phyloP scores from a whole-genome alignment of 2,329 filamentous ascomycete species.

The Monosporascus ibericus region DNA sequence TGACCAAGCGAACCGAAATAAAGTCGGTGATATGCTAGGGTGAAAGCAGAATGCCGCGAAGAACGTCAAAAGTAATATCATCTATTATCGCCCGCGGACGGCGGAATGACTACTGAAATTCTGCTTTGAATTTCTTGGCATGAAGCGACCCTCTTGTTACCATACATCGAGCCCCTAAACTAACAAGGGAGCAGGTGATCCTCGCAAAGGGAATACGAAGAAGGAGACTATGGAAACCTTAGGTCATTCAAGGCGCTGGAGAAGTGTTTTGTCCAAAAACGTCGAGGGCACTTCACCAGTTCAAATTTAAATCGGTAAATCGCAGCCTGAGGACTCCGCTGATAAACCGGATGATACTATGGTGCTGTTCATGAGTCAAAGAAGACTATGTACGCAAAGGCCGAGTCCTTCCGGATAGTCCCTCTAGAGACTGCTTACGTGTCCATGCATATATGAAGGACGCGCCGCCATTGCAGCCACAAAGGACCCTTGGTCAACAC shows the following conservation, averaged over 20 bases:
- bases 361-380: slow-evolving; percentile 28
- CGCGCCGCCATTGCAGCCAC: slow-evolving; percentile 23
- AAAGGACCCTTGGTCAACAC: slow-evolving; percentile 1
- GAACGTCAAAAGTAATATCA: slow-evolving; percentile 33
- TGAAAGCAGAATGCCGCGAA: slow-evolving; percentile 19
- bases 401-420: slow-evolving; percentile 20
- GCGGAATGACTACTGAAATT: slow-evolving; percentile 11
- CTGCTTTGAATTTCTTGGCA: slow-evolving; percentile 51
- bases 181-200: slow-evolving; percentile 30
- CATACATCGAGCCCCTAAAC: too few relatives aligned
- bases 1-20: slow-evolving; percentile 30
- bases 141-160: slow-evolving; percentile 30
- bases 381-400: slow-evolving; percentile 19
- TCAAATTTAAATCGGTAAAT: too few relatives aligned
- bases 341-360: slow-evolving; percentile 27
- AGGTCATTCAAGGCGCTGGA: slow-evolving; percentile 58
- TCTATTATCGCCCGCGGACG: neutral
- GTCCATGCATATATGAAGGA: slow-evolving; percentile 40
- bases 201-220: slow-evolving; percentile 57
- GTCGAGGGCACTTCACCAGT: slow-evolving; percentile 50
- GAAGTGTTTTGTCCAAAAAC: slow-evolving; percentile 55
- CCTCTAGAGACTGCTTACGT: slow-evolving; percentile 37
- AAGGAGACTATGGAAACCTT: slow-evolving; percentile 53
- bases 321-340: slow-evolving; percentile 22
- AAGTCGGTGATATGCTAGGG: slow-evolving; percentile 28